Conservation (phyloP, 2,329 filamentous ascomycete genomes). For the Metarhizium robertsii region DNA sequence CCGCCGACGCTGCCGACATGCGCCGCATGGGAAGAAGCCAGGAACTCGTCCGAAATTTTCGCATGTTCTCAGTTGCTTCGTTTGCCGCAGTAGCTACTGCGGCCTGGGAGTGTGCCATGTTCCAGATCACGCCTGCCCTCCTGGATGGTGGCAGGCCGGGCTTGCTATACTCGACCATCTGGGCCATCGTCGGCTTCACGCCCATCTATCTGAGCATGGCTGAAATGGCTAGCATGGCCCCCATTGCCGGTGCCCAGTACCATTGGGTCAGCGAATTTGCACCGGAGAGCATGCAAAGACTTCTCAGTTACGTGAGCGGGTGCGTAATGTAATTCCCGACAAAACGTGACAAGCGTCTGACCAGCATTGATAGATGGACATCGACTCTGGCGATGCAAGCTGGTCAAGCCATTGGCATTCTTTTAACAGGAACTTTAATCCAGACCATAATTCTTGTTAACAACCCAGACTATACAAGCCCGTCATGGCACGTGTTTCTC, state of each 20-base stretch:
- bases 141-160: slow-evolving; percentile 2
- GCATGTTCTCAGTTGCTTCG: slow-evolving; percentile 3
- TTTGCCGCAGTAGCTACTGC: slow-evolving; percentile 3
- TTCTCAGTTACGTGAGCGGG: slow-evolving; percentile 5
- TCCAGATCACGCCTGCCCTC: slow-evolving; percentile 2
- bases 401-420: slow-evolving; percentile 8
- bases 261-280: slow-evolving; percentile 11
- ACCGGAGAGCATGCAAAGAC: slow-evolving; percentile 4
- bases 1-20: slow-evolving; percentile 5
- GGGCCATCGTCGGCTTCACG: slow-evolving; percentile 4
- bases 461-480: slow-evolving; percentile 2
- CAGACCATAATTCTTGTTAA: slow-evolving; percentile 9
- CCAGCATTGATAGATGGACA: slow-evolving; percentile 5
- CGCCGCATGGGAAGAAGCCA: slow-evolving; percentile 5
- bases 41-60: slow-evolving; percentile 5
- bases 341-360: not conserved
- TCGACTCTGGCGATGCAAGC: slow-evolving; percentile 11
- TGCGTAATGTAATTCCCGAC: not conserved
- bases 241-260: slow-evolving; percentile 13
- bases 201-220: slow-evolving; percentile 9
- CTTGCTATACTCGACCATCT: slow-evolving; percentile 2
- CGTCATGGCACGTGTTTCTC: slow-evolving; percentile 9
- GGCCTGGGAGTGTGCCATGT: slow-evolving; percentile 3
- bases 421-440: slow-evolving; percentile 9
- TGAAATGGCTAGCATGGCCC: slow-evolving; percentile 11